Evolutionary conservation across 2,329 filamentous ascomycete species (phyloP).

Genomic region (Trichoderma breve): DNA sequence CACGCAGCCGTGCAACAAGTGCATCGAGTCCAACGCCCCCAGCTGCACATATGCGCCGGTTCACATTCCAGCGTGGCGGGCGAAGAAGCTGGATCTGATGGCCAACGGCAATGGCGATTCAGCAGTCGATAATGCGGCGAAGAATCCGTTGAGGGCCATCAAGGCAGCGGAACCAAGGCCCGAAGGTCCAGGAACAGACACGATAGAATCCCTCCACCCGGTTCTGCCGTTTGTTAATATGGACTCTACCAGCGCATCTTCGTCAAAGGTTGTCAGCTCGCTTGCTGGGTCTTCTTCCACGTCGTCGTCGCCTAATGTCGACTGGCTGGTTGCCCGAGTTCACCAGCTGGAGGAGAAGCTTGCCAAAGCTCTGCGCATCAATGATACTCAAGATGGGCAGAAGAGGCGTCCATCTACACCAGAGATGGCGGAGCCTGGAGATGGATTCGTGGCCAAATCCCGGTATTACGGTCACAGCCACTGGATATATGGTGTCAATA

Average conservation of each 20-base stretch:
- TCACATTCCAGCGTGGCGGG: constrained; percentile 33
- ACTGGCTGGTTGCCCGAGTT: constrained; percentile 39
- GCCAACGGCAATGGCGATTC: background rate
- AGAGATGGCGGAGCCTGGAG: constrained; percentile 24
- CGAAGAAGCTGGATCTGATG: constrained; percentile 23
- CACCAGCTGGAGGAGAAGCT: constrained; percentile 46
- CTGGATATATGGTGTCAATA: constrained; percentile 46
- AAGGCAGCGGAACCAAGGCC: background rate
- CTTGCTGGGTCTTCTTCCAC: constrained; percentile 28
- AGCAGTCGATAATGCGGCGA: background rate
- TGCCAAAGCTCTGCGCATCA: constrained; percentile 29
- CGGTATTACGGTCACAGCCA: constrained; percentile 50
- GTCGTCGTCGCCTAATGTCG: constrained; percentile 27
- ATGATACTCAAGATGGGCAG: constrained; percentile 22
- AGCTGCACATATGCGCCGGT: constrained; percentile 52
- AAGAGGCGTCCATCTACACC: constrained; percentile 6
- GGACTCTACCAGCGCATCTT: constrained; percentile 1
- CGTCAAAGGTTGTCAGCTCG: constrained; percentile 29
- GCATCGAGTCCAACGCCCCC: constrained; percentile 53
- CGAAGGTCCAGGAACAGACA: background rate
- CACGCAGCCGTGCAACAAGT: constrained; percentile 58
- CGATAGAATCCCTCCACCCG: background rate
- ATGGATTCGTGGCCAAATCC: constrained; percentile 42
- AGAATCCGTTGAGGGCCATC: background rate
- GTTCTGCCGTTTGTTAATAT: background rate